Evolutionary conservation across 257 asterid genomes (phyloP).

Genomic region (Leptodermis oblonga): DNA sequence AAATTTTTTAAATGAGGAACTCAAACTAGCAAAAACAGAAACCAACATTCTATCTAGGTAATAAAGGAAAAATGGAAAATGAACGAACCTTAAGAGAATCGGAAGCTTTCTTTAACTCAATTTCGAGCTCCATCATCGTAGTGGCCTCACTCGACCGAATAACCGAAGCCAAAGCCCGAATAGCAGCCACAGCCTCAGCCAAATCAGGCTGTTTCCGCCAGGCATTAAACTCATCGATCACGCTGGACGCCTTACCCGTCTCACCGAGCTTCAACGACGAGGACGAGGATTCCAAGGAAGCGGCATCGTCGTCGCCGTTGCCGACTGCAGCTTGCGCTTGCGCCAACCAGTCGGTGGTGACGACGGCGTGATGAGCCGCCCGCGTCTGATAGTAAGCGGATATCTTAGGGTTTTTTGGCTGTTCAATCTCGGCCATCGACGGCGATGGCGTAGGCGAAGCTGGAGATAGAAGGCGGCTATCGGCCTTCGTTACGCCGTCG

Average conservation of each 20-base stretch:
- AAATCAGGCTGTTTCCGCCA: slow-evolving; percentile 89
- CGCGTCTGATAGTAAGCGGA: slow-evolving; percentile 84
- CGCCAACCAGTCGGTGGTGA: slow-evolving; percentile 88
- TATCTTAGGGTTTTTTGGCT: slow-evolving; percentile 39
- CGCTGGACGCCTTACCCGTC: slow-evolving; percentile 40
- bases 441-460: slow-evolving; percentile 10
- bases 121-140: slow-evolving; percentile 92
- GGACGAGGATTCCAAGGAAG: slow-evolving; percentile 23
- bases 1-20: not conserved
- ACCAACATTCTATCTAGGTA: not conserved
- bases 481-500: slow-evolving; percentile 32
- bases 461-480: slow-evolving; percentile 35
- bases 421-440: slow-evolving; percentile 45
- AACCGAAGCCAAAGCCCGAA: slow-evolving; percentile 89
- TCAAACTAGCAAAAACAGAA: not conserved
- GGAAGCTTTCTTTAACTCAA: slow-evolving; percentile 80
- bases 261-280: slow-evolving; percentile 20
- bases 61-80: not conserved
- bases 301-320: slow-evolving; percentile 17
- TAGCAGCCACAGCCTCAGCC: slow-evolving; percentile 99
- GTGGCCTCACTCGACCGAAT: slow-evolving; percentile 80
- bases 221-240: slow-evolving; percentile 74
- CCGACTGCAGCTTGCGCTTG: slow-evolving; percentile 78
- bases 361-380: slow-evolving; percentile 89
- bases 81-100: slow-evolving; percentile 75